A percentile compares a stretch with the other conserved stretches of the same genome.
phyloP scores from a whole-genome alignment of 805 yeast species.

The Lachancea cidri region DNA sequence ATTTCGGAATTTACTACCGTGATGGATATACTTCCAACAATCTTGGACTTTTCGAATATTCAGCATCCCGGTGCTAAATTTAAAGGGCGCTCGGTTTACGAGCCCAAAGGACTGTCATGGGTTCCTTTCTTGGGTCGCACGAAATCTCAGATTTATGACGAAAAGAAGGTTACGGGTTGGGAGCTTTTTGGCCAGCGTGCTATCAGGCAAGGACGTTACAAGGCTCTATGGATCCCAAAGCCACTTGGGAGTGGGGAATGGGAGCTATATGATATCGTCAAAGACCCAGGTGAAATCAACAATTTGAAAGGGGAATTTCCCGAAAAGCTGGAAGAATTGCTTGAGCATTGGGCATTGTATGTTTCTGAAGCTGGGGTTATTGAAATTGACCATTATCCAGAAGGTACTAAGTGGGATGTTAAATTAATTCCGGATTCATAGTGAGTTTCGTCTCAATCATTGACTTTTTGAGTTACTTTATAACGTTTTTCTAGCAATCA shows the following conservation, averaged over 20 bases:
- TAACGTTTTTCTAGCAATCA: too few species aligned
- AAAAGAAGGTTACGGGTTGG: constrained; percentile 49
- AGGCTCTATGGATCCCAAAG: constrained; percentile 44
- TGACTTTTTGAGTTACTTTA: too few species aligned
- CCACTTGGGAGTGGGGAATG: constrained; percentile 47
- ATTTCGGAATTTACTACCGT: constrained; percentile 46
- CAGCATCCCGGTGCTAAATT: constrained; percentile 39
- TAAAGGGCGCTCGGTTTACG: constrained; percentile 40
- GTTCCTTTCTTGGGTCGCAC: constrained; percentile 32
- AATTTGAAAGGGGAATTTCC: constrained; percentile 39
- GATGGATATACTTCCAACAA: constrained; percentile 56
- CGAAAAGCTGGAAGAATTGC: constrained; percentile 37
- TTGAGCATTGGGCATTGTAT: constrained; percentile 46
- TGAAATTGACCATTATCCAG: constrained; percentile 20
- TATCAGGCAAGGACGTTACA: constrained; percentile 44
- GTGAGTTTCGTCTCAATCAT: too few species aligned
- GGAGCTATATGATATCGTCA: constrained; percentile 41
- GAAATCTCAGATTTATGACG: constrained; percentile 34
- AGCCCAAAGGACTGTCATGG: constrained; percentile 46
- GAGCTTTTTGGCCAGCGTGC: constrained; percentile 56
- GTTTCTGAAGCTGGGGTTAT: constrained; percentile 48
- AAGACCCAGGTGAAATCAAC: constrained; percentile 48
- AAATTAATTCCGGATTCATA: too few species aligned
- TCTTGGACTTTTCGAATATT: constrained; percentile 45
- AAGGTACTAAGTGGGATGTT: constrained; percentile 2